phyloP scores from a whole-genome alignment of 345 rosid species.

The Conringia planisiliqua region DNA sequence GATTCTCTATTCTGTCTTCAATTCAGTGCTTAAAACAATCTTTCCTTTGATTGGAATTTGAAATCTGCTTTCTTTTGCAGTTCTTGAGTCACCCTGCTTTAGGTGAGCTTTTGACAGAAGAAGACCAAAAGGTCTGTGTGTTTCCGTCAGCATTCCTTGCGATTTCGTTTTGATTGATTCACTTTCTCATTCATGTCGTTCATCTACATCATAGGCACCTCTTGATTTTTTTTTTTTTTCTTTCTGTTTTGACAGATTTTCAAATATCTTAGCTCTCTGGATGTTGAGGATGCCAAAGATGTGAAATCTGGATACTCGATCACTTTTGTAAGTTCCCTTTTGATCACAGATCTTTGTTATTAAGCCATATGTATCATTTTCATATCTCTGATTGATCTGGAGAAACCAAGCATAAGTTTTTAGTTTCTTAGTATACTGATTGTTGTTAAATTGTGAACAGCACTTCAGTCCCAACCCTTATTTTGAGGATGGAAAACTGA shows the following conservation, averaged over 20 bases:
- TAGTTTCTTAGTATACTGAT: not conserved
- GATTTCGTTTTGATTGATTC: not conserved
- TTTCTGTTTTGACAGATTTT: slow-evolving; percentile 50
- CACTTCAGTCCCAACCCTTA: slow-evolving; percentile 72
- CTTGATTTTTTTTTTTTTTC: not conserved
- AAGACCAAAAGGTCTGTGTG: slow-evolving; percentile 82
- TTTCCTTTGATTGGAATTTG: not conserved
- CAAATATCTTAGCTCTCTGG: slow-evolving; percentile 65
- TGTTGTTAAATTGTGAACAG: slow-evolving; percentile 33
- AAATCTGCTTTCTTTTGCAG: slow-evolving; percentile 36
- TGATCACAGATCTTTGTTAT: not conserved
- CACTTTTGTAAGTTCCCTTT: slow-evolving; percentile 63
- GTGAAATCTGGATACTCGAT: slow-evolving; percentile 91
- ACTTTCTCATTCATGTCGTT: not conserved
- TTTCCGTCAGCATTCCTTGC: not conserved
- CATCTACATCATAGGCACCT: not conserved
- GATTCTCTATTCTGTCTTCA: slow-evolving; percentile 5
- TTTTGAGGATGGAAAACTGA: slow-evolving; percentile 78
- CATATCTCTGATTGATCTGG: not conserved
- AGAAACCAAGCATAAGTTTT: not conserved
- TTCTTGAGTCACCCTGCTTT: slow-evolving; percentile 91
- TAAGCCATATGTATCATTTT: not conserved
- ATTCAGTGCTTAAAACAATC: not conserved
- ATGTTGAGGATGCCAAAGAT: slow-evolving; percentile 92
- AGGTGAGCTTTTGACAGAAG: slow-evolving; percentile 68